A percentile compares a stretch with the other conserved stretches of the same genome.
Conservation (phyloP, 805 yeast genomes). For the Candida michaelii region DNA sequence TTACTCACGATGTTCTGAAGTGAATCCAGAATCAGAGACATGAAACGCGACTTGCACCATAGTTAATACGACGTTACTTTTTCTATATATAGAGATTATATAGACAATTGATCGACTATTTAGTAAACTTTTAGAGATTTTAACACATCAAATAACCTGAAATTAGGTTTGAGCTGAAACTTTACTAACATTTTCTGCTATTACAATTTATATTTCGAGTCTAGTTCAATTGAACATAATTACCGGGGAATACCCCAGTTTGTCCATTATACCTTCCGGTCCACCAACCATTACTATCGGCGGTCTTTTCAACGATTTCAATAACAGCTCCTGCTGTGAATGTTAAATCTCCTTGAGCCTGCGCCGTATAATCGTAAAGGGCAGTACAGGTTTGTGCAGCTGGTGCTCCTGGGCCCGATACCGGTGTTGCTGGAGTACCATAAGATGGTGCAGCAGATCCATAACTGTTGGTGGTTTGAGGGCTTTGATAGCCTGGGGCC, state of each 20-base stretch:
- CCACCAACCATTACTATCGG: constrained; percentile 97
- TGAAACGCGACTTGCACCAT: constrained; percentile 2
- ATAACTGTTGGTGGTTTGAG: constrained; percentile 10
- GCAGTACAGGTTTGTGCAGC: constrained; percentile 69
- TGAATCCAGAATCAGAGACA: constrained; percentile 4
- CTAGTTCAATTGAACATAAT: constrained; percentile 76
- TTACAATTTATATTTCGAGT: too few species aligned
- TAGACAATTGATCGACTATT: too few species aligned
- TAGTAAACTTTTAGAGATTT: too few species aligned
- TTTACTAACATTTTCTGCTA: too few species aligned
- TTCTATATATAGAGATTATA: too few species aligned
- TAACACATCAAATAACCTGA: too few species aligned
- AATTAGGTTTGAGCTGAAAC: too few species aligned
- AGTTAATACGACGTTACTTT: not conserved
- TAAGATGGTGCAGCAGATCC: constrained; percentile 20
- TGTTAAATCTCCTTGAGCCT: constrained; percentile 86
- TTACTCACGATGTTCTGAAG: not conserved
- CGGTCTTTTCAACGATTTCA: constrained; percentile 76
- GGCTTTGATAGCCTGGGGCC: constrained; percentile 13
- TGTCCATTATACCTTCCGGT: constrained; percentile 83
- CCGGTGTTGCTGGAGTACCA: constrained; percentile 22
- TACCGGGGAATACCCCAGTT: constrained; percentile 94
- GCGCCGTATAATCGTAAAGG: constrained; percentile 86
- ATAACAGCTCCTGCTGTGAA: constrained; percentile 88
- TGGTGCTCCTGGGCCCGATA: constrained; percentile 31